phyloP scores from a whole-genome alignment of 176 grass and related monocot species.

The Leersia perrieri region DNA sequence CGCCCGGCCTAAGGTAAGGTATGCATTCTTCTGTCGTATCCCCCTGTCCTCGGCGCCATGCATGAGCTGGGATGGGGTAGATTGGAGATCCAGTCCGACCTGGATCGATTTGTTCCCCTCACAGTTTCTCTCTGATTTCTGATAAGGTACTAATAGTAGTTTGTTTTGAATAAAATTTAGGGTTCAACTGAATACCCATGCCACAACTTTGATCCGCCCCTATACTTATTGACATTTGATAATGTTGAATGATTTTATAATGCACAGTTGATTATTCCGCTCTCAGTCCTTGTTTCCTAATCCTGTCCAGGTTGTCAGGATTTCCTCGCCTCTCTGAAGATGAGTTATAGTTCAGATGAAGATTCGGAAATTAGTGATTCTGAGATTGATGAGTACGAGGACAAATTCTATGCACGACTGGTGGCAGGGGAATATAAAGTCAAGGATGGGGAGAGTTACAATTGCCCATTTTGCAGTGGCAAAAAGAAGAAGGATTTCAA shows the following conservation, averaged over 20 bases:
- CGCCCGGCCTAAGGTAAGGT: background rate
- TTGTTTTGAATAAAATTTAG: background rate
- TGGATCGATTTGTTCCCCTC: background rate
- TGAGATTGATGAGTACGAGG: slow-evolving; percentile 70
- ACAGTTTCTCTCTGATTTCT: background rate
- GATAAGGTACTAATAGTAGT: background rate
- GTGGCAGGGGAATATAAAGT: slow-evolving; percentile 49
- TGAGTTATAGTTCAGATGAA: slow-evolving; percentile 53
- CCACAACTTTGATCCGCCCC: background rate
- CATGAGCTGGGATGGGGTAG: background rate
- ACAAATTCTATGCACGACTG: slow-evolving; percentile 46
- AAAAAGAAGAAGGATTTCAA: slow-evolving; percentile 73
- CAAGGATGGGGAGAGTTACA: slow-evolving; percentile 46
- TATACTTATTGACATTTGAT: background rate
- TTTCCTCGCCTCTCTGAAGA: slow-evolving; percentile 24
- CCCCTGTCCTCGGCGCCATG: background rate
- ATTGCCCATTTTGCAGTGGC: slow-evolving; percentile 64
- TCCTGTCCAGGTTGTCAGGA: slow-evolving; percentile 1
- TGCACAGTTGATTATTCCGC: background rate
- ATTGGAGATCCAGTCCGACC: background rate
- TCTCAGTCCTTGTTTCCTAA: background rate
- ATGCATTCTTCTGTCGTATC: background rate
- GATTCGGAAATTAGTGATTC: slow-evolving; percentile 72
- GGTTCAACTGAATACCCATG: background rate
- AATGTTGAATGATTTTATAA: background rate